phyloP scores from a whole-genome alignment of 2,329 filamentous ascomycete species.

The Talaromyces albobiverticillius region DNA sequence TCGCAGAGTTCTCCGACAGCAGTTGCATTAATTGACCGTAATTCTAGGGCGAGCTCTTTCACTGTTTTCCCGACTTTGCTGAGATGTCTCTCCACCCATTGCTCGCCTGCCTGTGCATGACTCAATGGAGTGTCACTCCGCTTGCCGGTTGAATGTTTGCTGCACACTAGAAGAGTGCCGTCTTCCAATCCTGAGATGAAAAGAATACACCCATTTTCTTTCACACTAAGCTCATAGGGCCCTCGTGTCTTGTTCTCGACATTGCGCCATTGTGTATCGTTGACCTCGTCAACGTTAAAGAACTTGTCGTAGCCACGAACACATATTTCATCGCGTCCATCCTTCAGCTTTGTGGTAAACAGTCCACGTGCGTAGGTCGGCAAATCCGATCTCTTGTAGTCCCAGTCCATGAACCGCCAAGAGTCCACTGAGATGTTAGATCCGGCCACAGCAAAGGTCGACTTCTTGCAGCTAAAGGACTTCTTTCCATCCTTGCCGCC shows the following conservation, averaged over 20 bases:
- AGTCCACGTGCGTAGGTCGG: slow-evolving; percentile 92
- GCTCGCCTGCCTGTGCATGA: slow-evolving; percentile 81
- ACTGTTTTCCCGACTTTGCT: slow-evolving; percentile 72
- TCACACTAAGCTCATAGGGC: slow-evolving; percentile 92
- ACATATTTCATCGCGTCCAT: slow-evolving; percentile 71
- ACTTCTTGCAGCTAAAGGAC: slow-evolving; percentile 73
- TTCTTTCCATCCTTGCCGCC: slow-evolving; percentile 52
- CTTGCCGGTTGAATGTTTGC: slow-evolving; percentile 91
- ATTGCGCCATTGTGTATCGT: slow-evolving; percentile 76
- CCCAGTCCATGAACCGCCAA: slow-evolving; percentile 92
- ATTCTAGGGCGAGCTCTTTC: slow-evolving; percentile 70
- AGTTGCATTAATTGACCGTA: slow-evolving; percentile 81
- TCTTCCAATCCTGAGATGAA: slow-evolving; percentile 92
- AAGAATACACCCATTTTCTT: slow-evolving; percentile 99
- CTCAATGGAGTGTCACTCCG: slow-evolving; percentile 70
- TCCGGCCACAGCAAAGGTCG: slow-evolving; percentile 68
- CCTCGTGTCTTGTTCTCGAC: slow-evolving; percentile 73
- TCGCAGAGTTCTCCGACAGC: slow-evolving; percentile 96
- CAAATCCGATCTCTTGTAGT: slow-evolving; percentile 83
- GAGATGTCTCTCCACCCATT: slow-evolving; percentile 77
- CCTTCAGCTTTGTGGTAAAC: slow-evolving; percentile 73
- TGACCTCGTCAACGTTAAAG: slow-evolving; percentile 87
- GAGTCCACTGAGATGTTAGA: slow-evolving; percentile 72
- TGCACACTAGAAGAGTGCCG: slow-evolving; percentile 89
- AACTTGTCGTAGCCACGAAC: slow-evolving; percentile 97